A percentile compares a stretch with the other conserved stretches of the same genome.
phyloP scores from a whole-genome alignment of 129 eudicot genomes.

The Chrysanthemum lavandulifolium region DNA sequence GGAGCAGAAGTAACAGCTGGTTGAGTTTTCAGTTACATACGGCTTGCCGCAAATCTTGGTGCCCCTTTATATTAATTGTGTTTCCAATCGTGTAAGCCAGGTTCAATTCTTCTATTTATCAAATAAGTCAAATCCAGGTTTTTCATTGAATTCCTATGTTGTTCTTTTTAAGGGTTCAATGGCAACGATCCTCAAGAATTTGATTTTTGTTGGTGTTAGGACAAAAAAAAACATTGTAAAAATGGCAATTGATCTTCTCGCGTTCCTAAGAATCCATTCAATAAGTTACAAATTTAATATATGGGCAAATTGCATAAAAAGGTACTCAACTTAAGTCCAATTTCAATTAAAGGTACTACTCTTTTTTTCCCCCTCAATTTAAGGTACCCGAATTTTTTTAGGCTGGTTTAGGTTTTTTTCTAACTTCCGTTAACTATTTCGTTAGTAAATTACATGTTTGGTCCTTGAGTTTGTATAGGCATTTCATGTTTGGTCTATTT shows the following conservation, averaged over 20 bases:
- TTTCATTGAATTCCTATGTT: conserved; percentile 8
- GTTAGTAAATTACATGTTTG: no score
- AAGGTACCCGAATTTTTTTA: no score
- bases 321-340: no score
- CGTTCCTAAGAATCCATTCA: background rate
- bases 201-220: conserved; percentile 3
- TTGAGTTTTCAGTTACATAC: conserved; percentile 87
- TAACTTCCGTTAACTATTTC: no score
- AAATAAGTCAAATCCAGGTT: conserved; percentile 16
- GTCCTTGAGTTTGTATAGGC: no score
- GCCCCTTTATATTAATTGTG: conserved; percentile 69
- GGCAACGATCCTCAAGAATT: background rate
- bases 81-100: background rate
- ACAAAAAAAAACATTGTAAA: background rate
- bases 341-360: no score
- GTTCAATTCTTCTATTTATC: background rate
- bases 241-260: background rate
- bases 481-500: no score
- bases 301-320: no score
- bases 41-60: conserved; percentile 91
- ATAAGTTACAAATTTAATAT: no score
- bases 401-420: no score
- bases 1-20: conserved; percentile 99
- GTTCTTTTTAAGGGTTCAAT: background rate
- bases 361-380: no score